Conservation (phyloP, 192 early-diverging fungal genomes). For the Dispira simplex region DNA sequence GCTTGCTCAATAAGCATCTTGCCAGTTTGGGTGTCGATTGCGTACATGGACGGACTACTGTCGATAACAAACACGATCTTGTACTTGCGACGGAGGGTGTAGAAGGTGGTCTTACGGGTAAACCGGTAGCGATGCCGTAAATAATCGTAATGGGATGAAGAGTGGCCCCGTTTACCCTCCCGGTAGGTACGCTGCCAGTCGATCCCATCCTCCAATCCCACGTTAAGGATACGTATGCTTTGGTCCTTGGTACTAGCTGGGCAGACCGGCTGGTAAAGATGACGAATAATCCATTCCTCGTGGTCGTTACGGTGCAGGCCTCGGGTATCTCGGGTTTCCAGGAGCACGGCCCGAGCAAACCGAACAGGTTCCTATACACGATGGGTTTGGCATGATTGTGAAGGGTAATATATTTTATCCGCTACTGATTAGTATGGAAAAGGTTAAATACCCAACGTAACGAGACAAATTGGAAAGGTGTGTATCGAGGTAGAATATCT, state of each 20-base stretch:
- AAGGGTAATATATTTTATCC: no score
- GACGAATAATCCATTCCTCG: conserved; percentile 10
- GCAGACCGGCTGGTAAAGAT: conserved; percentile 8
- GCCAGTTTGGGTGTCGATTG: conserved; percentile 27
- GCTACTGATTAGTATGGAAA: no score
- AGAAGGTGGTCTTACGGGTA: conserved; percentile 29
- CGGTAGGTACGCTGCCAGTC: conserved; percentile 4
- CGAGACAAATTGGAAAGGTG: no score
- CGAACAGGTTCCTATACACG: not conserved
- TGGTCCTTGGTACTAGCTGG: not conserved
- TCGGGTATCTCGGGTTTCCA: conserved; percentile 1
- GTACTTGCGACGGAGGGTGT: conserved; percentile 22
- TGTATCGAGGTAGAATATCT: no score
- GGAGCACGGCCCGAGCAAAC: conserved; percentile 4
- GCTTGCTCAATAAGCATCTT: conserved; percentile 23
- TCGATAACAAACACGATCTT: conserved; percentile 33
- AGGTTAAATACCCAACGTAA: no score
- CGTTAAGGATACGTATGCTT: conserved; percentile 1
- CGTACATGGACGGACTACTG: conserved; percentile 36
- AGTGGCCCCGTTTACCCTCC: no score
- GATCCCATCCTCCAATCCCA: not conserved
- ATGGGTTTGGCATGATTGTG: no score
- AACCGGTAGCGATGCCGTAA: conserved; percentile 22
- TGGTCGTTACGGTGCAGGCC: conserved; percentile 4
- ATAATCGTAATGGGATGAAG: not conserved